These are phyloP conservation scores for Trichoderma oligosporum DNA, from an alignment of 2,329 filamentous ascomycete genomes.

Conservation along the genomic window DNA sequence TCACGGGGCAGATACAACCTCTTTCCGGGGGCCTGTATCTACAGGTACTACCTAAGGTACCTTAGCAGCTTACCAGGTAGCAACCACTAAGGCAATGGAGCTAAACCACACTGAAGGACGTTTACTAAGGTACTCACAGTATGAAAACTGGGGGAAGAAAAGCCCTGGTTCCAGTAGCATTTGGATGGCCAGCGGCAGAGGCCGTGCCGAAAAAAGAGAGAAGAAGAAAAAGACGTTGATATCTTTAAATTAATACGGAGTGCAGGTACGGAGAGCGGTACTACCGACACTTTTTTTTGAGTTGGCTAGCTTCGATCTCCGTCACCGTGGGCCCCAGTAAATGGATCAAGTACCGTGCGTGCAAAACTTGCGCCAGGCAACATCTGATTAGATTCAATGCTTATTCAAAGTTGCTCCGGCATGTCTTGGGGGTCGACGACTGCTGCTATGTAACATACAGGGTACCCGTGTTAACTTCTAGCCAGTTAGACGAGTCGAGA, in stretches of 20 bases:
- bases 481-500: not conserved
- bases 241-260: too few species aligned
- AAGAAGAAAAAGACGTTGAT: not conserved
- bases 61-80: too few species aligned
- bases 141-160: not conserved
- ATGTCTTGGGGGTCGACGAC: not conserved
- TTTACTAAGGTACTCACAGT: too few species aligned
- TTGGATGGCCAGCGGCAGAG: not conserved
- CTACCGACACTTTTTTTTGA: not conserved
- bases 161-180: not conserved
- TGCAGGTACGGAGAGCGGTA: not conserved
- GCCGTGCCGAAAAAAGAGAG: not conserved
- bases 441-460: not conserved
- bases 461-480: not conserved
- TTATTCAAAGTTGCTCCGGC: not conserved
- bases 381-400: slow-evolving; percentile 11
- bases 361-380: not conserved
- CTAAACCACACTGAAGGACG: too few species aligned
- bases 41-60: too few species aligned
- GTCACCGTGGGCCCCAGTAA: slow-evolving; percentile 9
- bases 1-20: not conserved
- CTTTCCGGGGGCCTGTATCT: too few species aligned
- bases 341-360: slow-evolving; percentile 10
- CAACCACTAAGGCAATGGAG: too few species aligned
- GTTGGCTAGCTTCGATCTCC: slow-evolving; percentile 13